These are phyloP conservation scores for Cadophora gregata DNA, from an alignment of 2,329 filamentous ascomycete species.

Conservation along the genomic window DNA sequence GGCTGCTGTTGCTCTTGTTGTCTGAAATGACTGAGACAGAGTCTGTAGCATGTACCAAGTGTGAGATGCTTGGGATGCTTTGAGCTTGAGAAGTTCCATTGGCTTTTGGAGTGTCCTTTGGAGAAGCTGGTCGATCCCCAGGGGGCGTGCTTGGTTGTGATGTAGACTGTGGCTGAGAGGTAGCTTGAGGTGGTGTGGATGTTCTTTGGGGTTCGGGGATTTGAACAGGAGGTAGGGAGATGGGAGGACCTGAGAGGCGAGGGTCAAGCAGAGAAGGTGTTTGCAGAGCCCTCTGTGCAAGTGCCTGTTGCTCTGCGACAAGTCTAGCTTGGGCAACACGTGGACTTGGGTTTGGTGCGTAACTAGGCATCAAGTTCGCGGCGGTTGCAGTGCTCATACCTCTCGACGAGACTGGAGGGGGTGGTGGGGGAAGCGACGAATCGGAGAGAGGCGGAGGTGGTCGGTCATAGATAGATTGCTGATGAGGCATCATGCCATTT, in stretches of 20 bases:
- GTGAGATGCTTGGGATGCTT: slow-evolving; percentile 43
- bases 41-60: slow-evolving; percentile 42
- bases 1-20: slow-evolving; percentile 41
- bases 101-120: slow-evolving; percentile 32
- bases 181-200: slow-evolving; percentile 36
- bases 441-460: slow-evolving; percentile 45
- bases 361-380: slow-evolving; percentile 37
- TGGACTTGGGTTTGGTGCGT: slow-evolving; percentile 47
- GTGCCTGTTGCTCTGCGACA: slow-evolving; percentile 44
- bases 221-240: slow-evolving; percentile 34
- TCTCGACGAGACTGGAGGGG: slow-evolving; percentile 37
- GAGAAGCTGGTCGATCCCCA: slow-evolving; percentile 27
- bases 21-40: slow-evolving; percentile 40
- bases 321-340: slow-evolving; percentile 49
- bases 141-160: slow-evolving; percentile 36
- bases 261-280: slow-evolving; percentile 39
- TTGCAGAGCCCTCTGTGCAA: slow-evolving; percentile 41
- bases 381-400: slow-evolving; percentile 40
- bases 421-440: slow-evolving; percentile 43
- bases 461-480: slow-evolving; percentile 43
- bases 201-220: slow-evolving; percentile 29
- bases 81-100: slow-evolving; percentile 39
- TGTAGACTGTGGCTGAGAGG: slow-evolving; percentile 5
- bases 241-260: slow-evolving; percentile 29
- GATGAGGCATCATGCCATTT: slow-evolving; percentile 27